Base-by-base conservation (phyloP, 2,329 filamentous ascomycete genomes). In the Beauveria medogensis region DNA sequence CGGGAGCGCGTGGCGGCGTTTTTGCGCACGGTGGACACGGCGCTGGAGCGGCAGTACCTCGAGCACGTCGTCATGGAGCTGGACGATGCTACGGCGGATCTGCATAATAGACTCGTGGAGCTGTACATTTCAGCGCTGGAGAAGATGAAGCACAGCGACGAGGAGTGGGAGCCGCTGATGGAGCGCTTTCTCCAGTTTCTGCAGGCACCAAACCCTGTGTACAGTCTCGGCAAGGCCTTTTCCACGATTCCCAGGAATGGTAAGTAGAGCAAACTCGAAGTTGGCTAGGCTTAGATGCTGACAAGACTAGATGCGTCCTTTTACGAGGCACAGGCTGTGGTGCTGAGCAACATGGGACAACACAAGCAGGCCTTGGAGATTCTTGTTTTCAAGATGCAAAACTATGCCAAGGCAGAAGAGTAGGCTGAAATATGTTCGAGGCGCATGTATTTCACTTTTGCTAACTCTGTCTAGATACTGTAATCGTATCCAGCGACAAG, bases 311-410 rank as follows among this genome's bases (percentile, higher is more conserved):
- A 97, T 71, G 80, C 92, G 0, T 80, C 84, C 3, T 97, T 97
- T 69, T 96, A 89, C 72, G 93, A 97, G 72, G 86, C 91, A 2
- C 87, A 93, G 63, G 94, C 94, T 7, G 88, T 97, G 50, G 87
- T 97, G 22, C 83, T 97, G 44, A 92, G 91, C 73, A 95, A 94
- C 67, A 96, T 97, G 90, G 91, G 91, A 7, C 89, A 93, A 68
- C 92, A 99, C 75, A 92, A 91, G 70, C 92, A 97, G 74, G 94
- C 94, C 0, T 78, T 99, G n/a, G 89, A 94, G 71, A 96, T 99
- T 57, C 99, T 96, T 71, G 93, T 97, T 30, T 99, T 97, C 76
- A 94, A 93, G 72, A 84, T 99, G 72, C 79, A 89, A 66, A 88
- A 96, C 72, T 93, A 90, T 64, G 78, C 77, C 14, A 97, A 96